Evolutionary conservation across 2,329 filamentous ascomycete species (phyloP).

Genomic region (Fusarium setosum): DNA sequence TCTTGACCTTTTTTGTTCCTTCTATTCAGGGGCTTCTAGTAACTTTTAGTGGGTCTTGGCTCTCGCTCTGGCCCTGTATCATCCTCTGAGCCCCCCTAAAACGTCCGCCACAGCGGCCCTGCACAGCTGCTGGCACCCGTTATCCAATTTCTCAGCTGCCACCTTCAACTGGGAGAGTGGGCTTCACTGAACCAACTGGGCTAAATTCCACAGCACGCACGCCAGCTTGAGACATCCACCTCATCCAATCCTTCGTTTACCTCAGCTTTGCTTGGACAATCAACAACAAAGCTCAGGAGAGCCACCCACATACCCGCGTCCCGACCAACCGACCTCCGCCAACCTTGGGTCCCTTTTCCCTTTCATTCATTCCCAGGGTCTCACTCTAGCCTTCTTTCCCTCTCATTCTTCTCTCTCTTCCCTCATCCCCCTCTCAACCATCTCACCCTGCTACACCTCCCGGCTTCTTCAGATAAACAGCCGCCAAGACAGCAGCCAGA

Average conservation of each 20-base stretch:
- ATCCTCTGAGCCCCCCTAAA: constrained; percentile 18
- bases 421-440: not conserved
- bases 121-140: not conserved
- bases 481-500: constrained; percentile 10
- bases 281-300: constrained; percentile 36
- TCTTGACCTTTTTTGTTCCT: not conserved
- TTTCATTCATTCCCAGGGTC: constrained; percentile 29
- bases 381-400: not conserved
- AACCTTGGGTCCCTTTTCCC: constrained; percentile 1
- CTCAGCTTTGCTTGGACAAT: constrained; percentile 19
- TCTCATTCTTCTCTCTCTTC: not conserved
- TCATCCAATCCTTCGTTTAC: constrained; percentile 10
- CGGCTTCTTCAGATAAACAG: not conserved
- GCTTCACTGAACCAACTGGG: constrained; percentile 7
- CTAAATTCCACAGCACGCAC: constrained; percentile 3
- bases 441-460: not conserved
- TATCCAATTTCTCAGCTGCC: not conserved
- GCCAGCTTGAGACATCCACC: constrained; percentile 1
- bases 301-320: constrained; percentile 13
- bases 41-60: not conserved
- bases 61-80: not conserved
- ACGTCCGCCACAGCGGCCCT: constrained; percentile 11
- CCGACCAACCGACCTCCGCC: constrained; percentile 6
- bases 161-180: not conserved
- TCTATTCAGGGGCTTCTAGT: constrained; percentile 2